phyloP scores from a whole-genome alignment of 2,329 filamentous ascomycete genomes.

The Ophiostoma angusticollis region DNA sequence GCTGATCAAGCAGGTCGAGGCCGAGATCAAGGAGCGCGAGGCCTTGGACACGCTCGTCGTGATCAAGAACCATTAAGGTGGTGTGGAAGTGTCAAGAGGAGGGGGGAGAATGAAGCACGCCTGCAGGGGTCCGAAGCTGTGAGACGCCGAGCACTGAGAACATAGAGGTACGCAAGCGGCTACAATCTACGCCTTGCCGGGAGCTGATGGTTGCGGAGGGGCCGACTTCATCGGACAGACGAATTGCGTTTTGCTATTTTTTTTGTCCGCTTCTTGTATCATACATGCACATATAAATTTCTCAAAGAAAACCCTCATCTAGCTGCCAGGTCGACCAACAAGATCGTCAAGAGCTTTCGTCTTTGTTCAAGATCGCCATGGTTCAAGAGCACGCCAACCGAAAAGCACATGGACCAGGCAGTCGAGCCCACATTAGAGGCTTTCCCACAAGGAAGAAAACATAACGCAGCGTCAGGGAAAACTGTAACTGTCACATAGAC shows the following conservation, averaged over 20 bases:
- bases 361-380: too few species aligned
- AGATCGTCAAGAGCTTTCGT: too few species aligned
- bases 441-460: too few species aligned
- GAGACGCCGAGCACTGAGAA: background rate
- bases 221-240: background rate
- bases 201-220: too few species aligned
- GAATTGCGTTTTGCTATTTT: background rate
- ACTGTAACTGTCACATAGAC: too few species aligned
- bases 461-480: background rate
- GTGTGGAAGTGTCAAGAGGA: background rate
- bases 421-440: too few species aligned
- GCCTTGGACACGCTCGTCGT: constrained; percentile 38
- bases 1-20: constrained; percentile 38
- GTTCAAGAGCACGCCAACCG: too few species aligned
- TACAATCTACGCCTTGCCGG: too few species aligned
- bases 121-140: background rate
- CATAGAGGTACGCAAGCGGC: too few species aligned
- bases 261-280: constrained; percentile 8
- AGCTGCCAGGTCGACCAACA: too few species aligned
- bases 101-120: background rate
- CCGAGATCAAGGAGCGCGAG: constrained; percentile 35
- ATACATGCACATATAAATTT: constrained; percentile 8
- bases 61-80: constrained; percentile 32
- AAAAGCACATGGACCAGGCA: too few species aligned
- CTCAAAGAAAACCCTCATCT: constrained; percentile 1